A percentile compares a stretch with the other conserved stretches of the same genome.
Conservation (phyloP, 2,329 filamentous ascomycete genomes). For the Trichoderma asperellum region DNA sequence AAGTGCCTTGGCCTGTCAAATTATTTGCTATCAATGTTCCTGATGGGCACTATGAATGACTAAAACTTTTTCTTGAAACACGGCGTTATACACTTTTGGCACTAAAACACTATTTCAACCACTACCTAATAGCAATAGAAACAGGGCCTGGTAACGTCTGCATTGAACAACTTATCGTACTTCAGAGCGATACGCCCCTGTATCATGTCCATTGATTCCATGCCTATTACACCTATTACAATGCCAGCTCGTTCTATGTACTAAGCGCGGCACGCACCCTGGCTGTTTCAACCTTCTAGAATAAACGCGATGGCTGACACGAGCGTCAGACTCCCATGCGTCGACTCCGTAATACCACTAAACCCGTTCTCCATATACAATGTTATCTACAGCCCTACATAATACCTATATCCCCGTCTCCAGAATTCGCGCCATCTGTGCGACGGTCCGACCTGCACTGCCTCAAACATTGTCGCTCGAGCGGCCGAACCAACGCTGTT, state of each 20-base stretch:
- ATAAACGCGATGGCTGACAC: neutral
- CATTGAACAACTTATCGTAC: neutral
- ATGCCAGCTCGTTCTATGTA: neutral
- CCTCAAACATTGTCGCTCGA: constrained; percentile 16
- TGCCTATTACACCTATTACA: constrained; percentile 1
- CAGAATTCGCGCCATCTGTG: neutral
- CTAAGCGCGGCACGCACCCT: constrained; percentile 6
- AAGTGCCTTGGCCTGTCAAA: too few relatives aligned
- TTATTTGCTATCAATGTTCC: too few relatives aligned
- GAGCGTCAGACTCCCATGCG: neutral
- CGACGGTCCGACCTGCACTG: constrained; percentile 4
- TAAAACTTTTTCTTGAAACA: too few relatives aligned
- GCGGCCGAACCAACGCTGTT: neutral
- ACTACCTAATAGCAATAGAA: neutral
- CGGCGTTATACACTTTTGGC: too few relatives aligned
- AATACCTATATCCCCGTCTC: neutral
- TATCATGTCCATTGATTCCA: constrained; percentile 1
- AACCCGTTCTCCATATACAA: neutral
- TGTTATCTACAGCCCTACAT: neutral
- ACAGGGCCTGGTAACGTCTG: neutral
- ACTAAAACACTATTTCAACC: too few relatives aligned
- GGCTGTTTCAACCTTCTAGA: neutral
- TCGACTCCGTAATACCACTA: neutral
- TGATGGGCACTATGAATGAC: too few relatives aligned
- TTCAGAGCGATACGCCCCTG: neutral